Evolutionary conservation across 2,329 filamentous ascomycete species (phyloP), one percentile per base, ranked within the genome.

Genomic region (Leptographium galeiforme): DNA sequence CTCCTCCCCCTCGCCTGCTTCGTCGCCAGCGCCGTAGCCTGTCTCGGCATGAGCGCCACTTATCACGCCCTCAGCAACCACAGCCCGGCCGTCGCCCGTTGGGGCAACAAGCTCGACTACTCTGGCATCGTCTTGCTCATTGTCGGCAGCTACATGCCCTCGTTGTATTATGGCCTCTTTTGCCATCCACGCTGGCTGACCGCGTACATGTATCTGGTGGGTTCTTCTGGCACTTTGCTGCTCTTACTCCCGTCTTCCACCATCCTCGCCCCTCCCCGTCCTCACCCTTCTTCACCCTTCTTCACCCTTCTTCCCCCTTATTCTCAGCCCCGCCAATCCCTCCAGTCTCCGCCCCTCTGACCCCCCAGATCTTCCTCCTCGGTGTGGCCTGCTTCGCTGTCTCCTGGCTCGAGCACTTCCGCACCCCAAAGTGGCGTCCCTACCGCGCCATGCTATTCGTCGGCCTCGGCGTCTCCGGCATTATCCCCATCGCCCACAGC

Each of bases 21-120:
- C 73, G 89, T 95, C 62, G 71, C 72, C 30, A 88, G 89, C 46
- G 86, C 85, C 2, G 75, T 82, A 33, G 62, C 80, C 38, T 91
- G 87, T 61, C 71, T 93, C 51, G 84, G 85, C 25, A 87, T 90
- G 82, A 89, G 85, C 60, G 85, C 89, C 6, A 86, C 84, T 3
- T 98, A 83, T 65, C 93, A 98, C 66, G 78, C 87, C 2, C 78
- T 96, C 48, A 81, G 77, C 25, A 95, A 96, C 60, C 93, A 98
- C 67, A 93, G 87, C 18, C 79, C 81, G 40, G 68, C 70, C 2
- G 87, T 96, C 14, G 82, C 85, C 2, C 83, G 79, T 57, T 87
- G 89, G 73, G 90, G 90, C 12, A 97, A 97, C 66, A 88, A 95
- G 67, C 72, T 97, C 54, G 93, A 98, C 66, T 97, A 98, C 66